phyloP scores from a whole-genome alignment of 2,329 filamentous ascomycete genomes.

The Pestalotiopsis sp. region DNA sequence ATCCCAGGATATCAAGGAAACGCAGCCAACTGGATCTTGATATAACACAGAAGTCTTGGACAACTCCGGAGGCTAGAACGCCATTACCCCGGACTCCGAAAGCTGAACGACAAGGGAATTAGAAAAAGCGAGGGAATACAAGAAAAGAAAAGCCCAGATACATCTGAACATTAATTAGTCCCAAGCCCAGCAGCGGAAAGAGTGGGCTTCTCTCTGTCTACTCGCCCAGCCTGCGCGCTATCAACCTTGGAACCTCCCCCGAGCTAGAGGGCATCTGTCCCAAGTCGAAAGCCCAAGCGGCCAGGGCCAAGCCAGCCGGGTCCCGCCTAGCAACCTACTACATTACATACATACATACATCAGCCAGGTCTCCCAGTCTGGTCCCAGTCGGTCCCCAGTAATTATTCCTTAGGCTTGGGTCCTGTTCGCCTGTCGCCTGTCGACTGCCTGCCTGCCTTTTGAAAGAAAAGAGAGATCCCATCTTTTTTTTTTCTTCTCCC shows the following conservation, averaged over 20 bases:
- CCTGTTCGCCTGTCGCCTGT: background rate
- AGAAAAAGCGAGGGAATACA: background rate
- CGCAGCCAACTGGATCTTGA: background rate
- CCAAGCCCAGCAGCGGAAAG: background rate
- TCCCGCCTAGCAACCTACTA: background rate
- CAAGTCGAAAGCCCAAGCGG: background rate
- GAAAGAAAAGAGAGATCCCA: background rate
- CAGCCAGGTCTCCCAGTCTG: background rate
- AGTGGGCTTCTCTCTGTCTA: background rate
- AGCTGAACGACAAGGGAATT: background rate
- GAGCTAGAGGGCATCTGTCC: background rate
- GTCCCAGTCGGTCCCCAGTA: background rate
- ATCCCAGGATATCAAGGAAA: background rate
- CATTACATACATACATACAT: background rate
- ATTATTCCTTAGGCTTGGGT: background rate
- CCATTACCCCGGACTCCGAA: conserved; percentile 1
- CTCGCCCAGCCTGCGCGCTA: background rate
- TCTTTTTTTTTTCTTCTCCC: background rate
- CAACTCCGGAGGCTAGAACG: background rate
- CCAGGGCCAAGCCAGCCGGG: too few species aligned
- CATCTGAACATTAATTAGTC: background rate
- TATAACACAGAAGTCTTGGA: background rate
- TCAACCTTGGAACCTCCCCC: too few species aligned
- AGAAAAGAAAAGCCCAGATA: background rate
- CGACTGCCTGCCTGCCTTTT: background rate